Base-by-base conservation (phyloP, 2,329 filamentous ascomycete genomes). In the Ciborinia camelliae region DNA sequence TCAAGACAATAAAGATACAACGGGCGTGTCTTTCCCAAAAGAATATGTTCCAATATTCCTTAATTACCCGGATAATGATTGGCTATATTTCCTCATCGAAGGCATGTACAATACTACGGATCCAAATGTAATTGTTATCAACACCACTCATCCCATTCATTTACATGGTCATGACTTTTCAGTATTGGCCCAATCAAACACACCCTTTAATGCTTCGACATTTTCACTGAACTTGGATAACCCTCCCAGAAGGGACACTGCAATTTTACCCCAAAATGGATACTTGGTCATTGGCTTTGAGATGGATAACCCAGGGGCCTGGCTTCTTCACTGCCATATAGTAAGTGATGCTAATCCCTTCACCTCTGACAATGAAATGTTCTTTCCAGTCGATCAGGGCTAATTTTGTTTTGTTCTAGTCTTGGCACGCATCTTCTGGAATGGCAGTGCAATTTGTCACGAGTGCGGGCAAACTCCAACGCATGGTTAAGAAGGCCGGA, bases 81-180 rank as follows among this genome's bases (percentile, higher is more conserved):
- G 61, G 50, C 43, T 57, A 15, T 55, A 57, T 20, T 39, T 67
- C 51, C 32, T 62, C 35, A 79, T 85, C 2, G 76, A 89, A 28
- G 77, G 86, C 32, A 72, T 89, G 1, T 79, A 86, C 70, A 81
- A 81, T 53, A 75, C 77, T 84, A 37, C 71, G 88, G 2, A 43
- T 18, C 30, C 85, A 52, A 69, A 12, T 50, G 12, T 35, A 81
- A 1, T 2, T 7, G 53, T 43, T 4, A 28, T 28, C n/a, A 7
- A 7, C 1, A 23, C 7, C 15, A 23, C 81, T 2, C 83, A 90
- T 69, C 86, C 88, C 0, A 86, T 90, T 74, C 87, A 90, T 74
- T 74, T 90, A 5, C 87, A 91, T 77, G 87, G 87, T 23, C 84
- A 88, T 75, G 88, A 90, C 77, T 87, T 90, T 78, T 87, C 84